Base-by-base conservation (phyloP, 371 early-diverging fungal species). In the Mucor mucedo region DNA sequence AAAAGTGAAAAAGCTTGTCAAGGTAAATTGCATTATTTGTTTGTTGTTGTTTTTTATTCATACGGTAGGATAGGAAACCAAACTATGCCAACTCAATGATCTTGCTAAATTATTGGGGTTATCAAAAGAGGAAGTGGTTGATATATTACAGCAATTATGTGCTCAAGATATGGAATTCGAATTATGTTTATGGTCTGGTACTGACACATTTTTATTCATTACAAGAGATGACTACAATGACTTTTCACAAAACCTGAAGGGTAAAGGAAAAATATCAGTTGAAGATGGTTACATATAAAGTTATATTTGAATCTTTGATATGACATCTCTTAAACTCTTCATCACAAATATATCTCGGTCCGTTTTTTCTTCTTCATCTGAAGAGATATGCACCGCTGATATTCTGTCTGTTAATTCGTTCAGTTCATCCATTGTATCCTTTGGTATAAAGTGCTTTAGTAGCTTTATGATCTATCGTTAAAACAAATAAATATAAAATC, bases 401-500 rank as follows among this genome's bases (percentile, higher is more conserved):
- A 68, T 21, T 32, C 49, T 58, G 5, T 62, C 40, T 30, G 68
- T 68, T 42, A 68, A 35, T 54, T 62, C 62, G 11, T 68, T 53
- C 7, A 68, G 13, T 52, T 68, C 68, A 39, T 58, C 62, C 21
- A 49, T 40, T 29, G 54, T 49, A 9, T 49, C 58, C 0, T 55
- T 30, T 57, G 65, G 53, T 48, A 69, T 35, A 62, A 71, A 77
- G 63, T 76, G 72, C 52, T 74, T 71, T 27, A 80, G 49, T 30
- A 80, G 50, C 16, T 71, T 50, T 38, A 80, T 78, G 14, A 80
- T 80, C 80, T 80, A 55, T 7, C 40, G 21, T 52, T 16, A 33
- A 33, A 35, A 58, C 16, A 58, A 27, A 45, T 16, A 30, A 5
- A 11, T 50, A 13, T 50, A 28, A 29, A 30, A 27, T 35, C 14